Evolutionary conservation across 2,329 filamentous ascomycete genomes (phyloP).

Genomic region (Knufia fluminis): DNA sequence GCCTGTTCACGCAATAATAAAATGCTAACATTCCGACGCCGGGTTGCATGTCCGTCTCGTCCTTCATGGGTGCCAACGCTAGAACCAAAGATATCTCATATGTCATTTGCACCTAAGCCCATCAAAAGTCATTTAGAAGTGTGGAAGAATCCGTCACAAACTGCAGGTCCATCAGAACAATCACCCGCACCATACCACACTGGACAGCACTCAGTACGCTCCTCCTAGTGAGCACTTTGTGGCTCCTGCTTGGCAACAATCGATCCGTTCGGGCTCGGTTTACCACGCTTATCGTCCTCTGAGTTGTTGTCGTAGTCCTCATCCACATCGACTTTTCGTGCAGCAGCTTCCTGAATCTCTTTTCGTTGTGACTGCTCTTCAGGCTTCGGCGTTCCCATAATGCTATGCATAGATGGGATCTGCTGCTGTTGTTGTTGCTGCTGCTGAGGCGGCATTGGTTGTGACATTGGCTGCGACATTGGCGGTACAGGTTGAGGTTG

Average conservation of each 20-base stretch:
- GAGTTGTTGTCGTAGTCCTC: constrained; percentile 95
- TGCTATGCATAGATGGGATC: constrained; percentile 48
- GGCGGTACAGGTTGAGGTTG: constrained; percentile 35
- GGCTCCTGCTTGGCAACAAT: constrained; percentile 26
- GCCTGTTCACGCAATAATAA: no score
- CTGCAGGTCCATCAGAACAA: no score
- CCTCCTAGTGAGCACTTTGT: constrained; percentile 20
- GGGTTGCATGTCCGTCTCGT: no score
- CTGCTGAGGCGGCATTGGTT: constrained; percentile 35
- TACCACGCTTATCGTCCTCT: constrained; percentile 61
- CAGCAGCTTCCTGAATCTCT: constrained; percentile 66
- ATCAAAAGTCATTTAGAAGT: no score
- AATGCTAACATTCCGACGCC: no score
- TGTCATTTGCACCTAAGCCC: no score
- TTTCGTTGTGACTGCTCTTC: constrained; percentile 37
- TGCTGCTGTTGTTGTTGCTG: constrained; percentile 45
- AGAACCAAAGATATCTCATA: no score
- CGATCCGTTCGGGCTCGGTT: constrained; percentile 3
- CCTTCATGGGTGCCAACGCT: no score
- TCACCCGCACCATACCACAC: no score
- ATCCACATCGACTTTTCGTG: constrained; percentile 91
- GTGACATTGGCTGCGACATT: constrained; percentile 39
- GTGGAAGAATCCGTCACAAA: no score
- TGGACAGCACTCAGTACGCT: no score
- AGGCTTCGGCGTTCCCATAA: constrained; percentile 44